Conservation (phyloP, 768 basidiomycete species). For the Naganishia kalamii region DNA sequence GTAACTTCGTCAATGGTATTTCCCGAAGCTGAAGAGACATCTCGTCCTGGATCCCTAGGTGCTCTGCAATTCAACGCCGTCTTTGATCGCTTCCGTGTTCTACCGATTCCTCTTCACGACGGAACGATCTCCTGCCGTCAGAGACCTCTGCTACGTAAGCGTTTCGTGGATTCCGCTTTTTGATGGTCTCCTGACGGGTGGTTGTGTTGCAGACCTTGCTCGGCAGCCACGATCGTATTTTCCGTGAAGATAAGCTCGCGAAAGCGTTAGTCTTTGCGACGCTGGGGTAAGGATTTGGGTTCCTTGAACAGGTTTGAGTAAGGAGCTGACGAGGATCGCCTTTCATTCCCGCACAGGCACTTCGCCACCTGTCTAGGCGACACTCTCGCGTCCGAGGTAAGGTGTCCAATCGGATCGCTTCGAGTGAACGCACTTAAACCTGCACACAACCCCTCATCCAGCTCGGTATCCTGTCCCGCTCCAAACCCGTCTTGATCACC, state of each 20-base stretch:
- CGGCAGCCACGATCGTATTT: too few species aligned
- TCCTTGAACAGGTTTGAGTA: neutral
- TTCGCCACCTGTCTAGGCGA: slow-evolving; percentile 85
- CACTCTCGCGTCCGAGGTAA: slow-evolving; percentile 74
- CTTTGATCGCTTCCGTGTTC: slow-evolving; percentile 31
- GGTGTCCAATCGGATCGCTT: neutral
- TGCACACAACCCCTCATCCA: neutral
- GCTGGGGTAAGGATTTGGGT: slow-evolving; percentile 53
- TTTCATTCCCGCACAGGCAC: slow-evolving; percentile 54
- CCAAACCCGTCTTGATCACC: slow-evolving; percentile 65
- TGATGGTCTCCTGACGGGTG: neutral
- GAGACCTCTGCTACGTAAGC: slow-evolving; percentile 33
- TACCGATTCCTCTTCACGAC: slow-evolving; percentile 25
- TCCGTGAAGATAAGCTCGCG: neutral
- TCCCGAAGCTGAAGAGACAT: neutral
- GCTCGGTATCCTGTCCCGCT: slow-evolving; percentile 71
- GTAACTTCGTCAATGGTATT: too few species aligned
- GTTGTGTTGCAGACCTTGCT: neutral
- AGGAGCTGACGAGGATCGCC: neutral
- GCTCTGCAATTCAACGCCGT: slow-evolving; percentile 66
- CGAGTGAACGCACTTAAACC: neutral
- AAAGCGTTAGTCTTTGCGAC: slow-evolving; percentile 58
- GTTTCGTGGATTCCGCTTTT: neutral
- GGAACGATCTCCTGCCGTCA: slow-evolving; percentile 21
- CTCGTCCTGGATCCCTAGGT: slow-evolving; percentile 33